Conservation (phyloP, 129 eudicot species). For the Flaveria ramosissima region DNA sequence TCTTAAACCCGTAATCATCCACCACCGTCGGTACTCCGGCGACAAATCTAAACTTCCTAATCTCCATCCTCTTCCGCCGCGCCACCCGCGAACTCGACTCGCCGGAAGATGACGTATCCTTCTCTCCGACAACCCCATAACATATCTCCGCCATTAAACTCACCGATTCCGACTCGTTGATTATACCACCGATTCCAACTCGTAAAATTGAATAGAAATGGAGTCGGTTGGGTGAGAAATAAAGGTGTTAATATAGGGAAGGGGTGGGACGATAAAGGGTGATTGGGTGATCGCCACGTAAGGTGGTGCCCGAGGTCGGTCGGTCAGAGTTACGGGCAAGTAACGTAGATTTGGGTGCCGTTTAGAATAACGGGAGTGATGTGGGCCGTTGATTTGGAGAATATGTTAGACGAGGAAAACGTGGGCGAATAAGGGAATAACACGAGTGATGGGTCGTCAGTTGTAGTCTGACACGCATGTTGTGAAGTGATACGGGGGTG, state of each 20-base stretch:
- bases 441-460: constrained; percentile 29
- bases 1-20: constrained; percentile 26
- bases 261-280: constrained; percentile 5
- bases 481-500: neutral
- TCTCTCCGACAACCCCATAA: constrained; percentile 12
- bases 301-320: constrained; percentile 20
- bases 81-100: constrained; percentile 33
- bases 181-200: neutral
- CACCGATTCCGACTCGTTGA: neutral
- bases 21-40: neutral
- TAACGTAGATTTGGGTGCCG: neutral
- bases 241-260: neutral
- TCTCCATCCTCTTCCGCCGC: constrained; percentile 41
- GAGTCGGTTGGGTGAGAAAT: neutral
- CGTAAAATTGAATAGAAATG: constrained; percentile 7
- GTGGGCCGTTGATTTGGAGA: constrained; percentile 18
- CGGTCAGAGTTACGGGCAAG: constrained; percentile 24
- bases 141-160: constrained; percentile 42
- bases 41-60: constrained; percentile 28
- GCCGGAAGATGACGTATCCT: constrained; percentile 8
- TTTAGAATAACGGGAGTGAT: constrained; percentile 9
- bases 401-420: constrained; percentile 28
- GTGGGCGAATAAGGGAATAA: constrained; percentile 24
- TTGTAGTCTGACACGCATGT: constrained; percentile 39
- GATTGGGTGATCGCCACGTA: constrained; percentile 22